Conservation (phyloP, 495 filamentous ascomycete genomes). For the Daldinia childiae region DNA sequence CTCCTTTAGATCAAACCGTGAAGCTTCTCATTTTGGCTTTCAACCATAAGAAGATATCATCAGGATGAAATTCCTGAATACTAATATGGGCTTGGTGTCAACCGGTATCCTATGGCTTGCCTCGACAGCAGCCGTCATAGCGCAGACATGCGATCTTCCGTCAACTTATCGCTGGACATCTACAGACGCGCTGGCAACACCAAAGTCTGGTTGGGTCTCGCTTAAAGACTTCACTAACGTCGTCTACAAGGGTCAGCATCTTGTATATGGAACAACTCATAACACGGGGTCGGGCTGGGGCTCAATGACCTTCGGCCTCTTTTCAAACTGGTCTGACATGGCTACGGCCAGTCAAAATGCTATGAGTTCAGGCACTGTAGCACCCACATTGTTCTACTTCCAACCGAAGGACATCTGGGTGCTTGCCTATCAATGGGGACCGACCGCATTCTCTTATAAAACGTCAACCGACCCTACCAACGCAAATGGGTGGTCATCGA, state of each 20-base stretch:
- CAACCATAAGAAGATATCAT: constrained; percentile 4
- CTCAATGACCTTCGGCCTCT: constrained; percentile 66
- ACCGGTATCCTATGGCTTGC: constrained; percentile 34
- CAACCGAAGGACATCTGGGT: constrained; percentile 67
- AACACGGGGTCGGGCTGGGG: constrained; percentile 56
- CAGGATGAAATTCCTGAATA: constrained; percentile 26
- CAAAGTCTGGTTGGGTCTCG: constrained; percentile 61
- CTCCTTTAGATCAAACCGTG: not conserved
- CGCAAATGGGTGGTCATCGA: constrained; percentile 63
- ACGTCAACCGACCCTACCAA: constrained; percentile 67
- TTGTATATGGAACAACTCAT: constrained; percentile 62
- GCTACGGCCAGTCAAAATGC: constrained; percentile 60
- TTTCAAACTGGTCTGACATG: constrained; percentile 66
- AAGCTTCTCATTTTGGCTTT: not conserved
- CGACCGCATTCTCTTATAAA: constrained; percentile 65
- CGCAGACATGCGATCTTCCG: constrained; percentile 60
- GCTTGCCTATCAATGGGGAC: constrained; percentile 69
- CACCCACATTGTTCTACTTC: constrained; percentile 71
- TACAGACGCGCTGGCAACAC: constrained; percentile 56
- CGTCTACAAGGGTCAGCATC: constrained; percentile 62
- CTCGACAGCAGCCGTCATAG: constrained; percentile 29
- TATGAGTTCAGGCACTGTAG: constrained; percentile 62
- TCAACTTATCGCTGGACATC: constrained; percentile 67
- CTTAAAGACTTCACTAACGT: constrained; percentile 68
- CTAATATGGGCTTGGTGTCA: constrained; percentile 1